phyloP scores from a whole-genome alignment of 208 protist genomes.

The Tritrichomonas musculus region DNA sequence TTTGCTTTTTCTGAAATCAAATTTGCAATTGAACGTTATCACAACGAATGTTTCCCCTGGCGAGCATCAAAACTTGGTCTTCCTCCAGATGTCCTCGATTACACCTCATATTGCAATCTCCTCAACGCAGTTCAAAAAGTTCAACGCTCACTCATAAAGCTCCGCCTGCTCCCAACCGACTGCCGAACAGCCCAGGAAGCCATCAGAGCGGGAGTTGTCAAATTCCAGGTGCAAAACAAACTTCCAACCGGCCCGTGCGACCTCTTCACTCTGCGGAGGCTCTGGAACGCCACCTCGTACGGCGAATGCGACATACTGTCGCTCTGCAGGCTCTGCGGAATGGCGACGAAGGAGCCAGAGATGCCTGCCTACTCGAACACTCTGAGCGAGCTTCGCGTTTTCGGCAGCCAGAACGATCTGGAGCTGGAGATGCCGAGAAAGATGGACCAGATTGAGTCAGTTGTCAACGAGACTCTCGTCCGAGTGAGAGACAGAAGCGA shows the following conservation, averaged over 20 bases:
- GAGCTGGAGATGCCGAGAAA: too few relatives aligned
- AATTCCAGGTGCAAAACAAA: not conserved
- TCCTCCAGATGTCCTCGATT: not conserved
- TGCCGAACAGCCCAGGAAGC: not conserved
- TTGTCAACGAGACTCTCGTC: not conserved
- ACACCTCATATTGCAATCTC: not conserved
- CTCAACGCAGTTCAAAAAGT: not conserved
- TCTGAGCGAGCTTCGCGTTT: not conserved
- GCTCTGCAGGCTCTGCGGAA: not conserved
- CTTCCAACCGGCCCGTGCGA: not conserved
- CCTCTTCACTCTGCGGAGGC: not conserved
- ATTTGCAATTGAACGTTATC: not conserved
- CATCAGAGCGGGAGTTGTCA: not conserved
- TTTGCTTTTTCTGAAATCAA: not conserved
- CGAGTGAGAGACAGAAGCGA: not conserved
- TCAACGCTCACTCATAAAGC: not conserved
- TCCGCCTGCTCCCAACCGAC: not conserved
- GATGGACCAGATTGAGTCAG: not conserved
- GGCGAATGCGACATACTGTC: not conserved
- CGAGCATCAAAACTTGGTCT: not conserved
- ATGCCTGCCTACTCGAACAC: not conserved
- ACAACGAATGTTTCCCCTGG: not conserved
- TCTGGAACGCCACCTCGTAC: not conserved
- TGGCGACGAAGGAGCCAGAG: not conserved
- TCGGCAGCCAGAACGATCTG: too few relatives aligned